Conservation (phyloP, 495 filamentous ascomycete species). For the Extremus antarcticus region DNA sequence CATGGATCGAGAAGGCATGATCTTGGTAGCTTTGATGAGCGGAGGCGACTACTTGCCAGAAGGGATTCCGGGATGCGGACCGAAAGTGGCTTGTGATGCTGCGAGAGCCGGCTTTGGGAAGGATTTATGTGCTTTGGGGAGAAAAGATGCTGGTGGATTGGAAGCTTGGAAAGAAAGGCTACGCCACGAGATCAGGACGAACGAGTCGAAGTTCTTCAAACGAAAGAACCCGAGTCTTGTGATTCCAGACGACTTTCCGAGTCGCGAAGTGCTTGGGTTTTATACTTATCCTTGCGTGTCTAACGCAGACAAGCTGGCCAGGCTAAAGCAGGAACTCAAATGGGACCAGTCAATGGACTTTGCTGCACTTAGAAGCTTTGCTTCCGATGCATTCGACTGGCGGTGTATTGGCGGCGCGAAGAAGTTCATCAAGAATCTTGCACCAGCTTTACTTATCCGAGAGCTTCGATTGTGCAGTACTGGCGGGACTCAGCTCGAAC, state of each 20-base stretch:
- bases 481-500: constrained; percentile 18
- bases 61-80: constrained; percentile 77
- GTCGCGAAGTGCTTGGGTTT: constrained; percentile 63
- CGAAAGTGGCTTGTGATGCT: constrained; percentile 79
- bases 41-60: constrained; percentile 91
- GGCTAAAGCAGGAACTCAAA: constrained; percentile 42
- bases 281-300: constrained; percentile 83
- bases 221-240: constrained; percentile 59
- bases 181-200: constrained; percentile 64
- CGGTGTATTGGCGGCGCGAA: constrained; percentile 61
- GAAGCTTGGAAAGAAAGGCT: constrained; percentile 65
- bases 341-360: constrained; percentile 61
- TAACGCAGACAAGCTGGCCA: constrained; percentile 43
- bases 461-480: constrained; percentile 40
- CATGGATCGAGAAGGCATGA: constrained; percentile 79
- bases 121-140: constrained; percentile 52
- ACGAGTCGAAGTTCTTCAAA: constrained; percentile 73
- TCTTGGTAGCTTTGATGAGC: constrained; percentile 87
- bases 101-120: constrained; percentile 79
- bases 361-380: constrained; percentile 56
- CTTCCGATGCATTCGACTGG: constrained; percentile 79
- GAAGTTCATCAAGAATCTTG: constrained; percentile 73
- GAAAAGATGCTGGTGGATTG: constrained; percentile 35
- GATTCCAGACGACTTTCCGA: constrained; percentile 76
- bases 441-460: constrained; percentile 62